Percentiles rank a stretch among this genome's conserved stretches.
These are phyloP conservation scores for Anthostomella pinea DNA, from an alignment of 2,329 filamentous ascomycete genomes.

Conservation along the genomic window DNA sequence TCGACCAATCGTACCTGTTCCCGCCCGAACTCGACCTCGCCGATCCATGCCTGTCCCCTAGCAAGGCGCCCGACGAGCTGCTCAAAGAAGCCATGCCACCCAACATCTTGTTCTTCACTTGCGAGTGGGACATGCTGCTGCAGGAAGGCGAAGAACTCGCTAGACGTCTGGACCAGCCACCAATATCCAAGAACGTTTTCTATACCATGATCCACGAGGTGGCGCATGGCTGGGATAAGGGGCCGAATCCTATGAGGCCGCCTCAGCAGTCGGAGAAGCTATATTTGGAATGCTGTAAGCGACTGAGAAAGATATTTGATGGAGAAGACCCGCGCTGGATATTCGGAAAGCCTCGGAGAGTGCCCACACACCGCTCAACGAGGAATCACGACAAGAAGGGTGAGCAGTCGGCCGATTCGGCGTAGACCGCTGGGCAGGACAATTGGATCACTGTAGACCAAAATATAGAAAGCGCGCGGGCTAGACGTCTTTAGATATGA, in stretches of 20 bases:
- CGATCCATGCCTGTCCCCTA: slow-evolving; percentile 57
- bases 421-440: too few species aligned
- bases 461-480: too few species aligned
- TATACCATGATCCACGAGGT: slow-evolving; percentile 59
- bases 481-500: too few species aligned
- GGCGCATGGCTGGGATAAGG: slow-evolving; percentile 66
- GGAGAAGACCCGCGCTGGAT: slow-evolving; percentile 15
- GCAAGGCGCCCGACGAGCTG: slow-evolving; percentile 51
- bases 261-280: slow-evolving; percentile 49
- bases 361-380: slow-evolving; percentile 12
- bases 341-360: slow-evolving; percentile 15
- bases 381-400: slow-evolving; percentile 8
- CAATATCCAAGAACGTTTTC: slow-evolving; percentile 53
- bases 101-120: slow-evolving; percentile 57
- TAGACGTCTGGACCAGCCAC: slow-evolving; percentile 47
- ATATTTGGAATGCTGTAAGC: slow-evolving; percentile 52
- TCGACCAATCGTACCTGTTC: slow-evolving; percentile 61
- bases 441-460: too few species aligned
- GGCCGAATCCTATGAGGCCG: slow-evolving; percentile 56
- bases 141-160: slow-evolving; percentile 60
- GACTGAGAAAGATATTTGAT: slow-evolving; percentile 45
- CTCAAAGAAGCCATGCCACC: slow-evolving; percentile 46
- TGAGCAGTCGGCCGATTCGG: too few species aligned
- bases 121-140: slow-evolving; percentile 65
- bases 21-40: slow-evolving; percentile 47